These are phyloP conservation scores for Candida glucosophila DNA, from an alignment of 1,139 yeast genomes.

Conservation along the genomic window DNA sequence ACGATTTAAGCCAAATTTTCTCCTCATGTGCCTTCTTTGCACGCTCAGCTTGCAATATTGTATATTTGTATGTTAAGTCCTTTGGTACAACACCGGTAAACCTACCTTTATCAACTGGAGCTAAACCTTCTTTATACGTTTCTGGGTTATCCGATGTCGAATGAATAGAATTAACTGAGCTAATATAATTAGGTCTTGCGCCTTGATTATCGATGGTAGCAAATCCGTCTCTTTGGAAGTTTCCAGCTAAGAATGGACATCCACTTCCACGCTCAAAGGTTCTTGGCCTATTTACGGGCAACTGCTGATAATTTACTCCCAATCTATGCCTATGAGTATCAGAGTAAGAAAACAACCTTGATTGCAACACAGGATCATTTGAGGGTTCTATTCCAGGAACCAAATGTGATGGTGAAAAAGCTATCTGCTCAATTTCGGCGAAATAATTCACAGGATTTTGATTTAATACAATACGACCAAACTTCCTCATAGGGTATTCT, in stretches of 20 bases:
- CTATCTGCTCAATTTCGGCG: constrained; percentile 54
- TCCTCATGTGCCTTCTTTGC: constrained; percentile 24
- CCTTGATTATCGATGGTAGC: constrained; percentile 14
- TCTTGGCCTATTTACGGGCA: constrained; percentile 18
- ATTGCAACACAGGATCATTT: constrained; percentile 53
- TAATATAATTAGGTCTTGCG: constrained; percentile 24
- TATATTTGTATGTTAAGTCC: constrained; percentile 13
- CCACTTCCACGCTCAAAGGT: constrained; percentile 15
- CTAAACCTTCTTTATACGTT: constrained; percentile 11
- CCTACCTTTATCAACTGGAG: constrained; percentile 12
- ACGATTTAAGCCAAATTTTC: constrained; percentile 26
- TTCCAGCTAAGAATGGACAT: constrained; percentile 27
- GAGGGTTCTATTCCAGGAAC: constrained; percentile 54
- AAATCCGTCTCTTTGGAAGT: constrained; percentile 34
- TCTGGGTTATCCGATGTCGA: constrained; percentile 11
- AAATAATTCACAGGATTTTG: constrained; percentile 50
- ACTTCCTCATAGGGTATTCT: constrained; percentile 49
- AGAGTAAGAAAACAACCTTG: constrained; percentile 49
- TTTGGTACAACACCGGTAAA: constrained; percentile 20
- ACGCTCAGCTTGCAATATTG: constrained; percentile 16
- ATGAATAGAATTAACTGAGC: constrained; percentile 13
- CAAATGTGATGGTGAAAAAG: constrained; percentile 51
- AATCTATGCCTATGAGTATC: constrained; percentile 56
- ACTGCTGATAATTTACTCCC: constrained; percentile 21
- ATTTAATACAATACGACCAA: constrained; percentile 47